Evolutionary conservation across 345 rosid species (phyloP).

Genomic region (Lepidium aucheri): DNA sequence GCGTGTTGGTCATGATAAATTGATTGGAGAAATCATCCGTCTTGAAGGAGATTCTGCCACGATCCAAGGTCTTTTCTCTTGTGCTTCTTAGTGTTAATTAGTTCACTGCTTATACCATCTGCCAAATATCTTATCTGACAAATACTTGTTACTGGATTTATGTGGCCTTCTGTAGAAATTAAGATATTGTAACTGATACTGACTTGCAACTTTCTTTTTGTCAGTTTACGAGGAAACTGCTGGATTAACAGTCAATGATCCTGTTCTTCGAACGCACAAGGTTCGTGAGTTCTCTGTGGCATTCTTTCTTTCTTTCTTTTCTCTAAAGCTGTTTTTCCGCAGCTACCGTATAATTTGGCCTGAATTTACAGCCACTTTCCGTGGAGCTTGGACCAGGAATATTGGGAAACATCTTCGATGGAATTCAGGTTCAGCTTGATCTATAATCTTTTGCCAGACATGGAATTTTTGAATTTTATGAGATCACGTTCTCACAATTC

Average conservation of each 20-base stretch:
- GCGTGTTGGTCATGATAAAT: constrained; percentile 94
- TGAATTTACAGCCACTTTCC: constrained; percentile 76
- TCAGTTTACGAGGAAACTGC: constrained; percentile 97
- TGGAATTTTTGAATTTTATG: neutral
- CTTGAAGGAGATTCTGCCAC: constrained; percentile 99
- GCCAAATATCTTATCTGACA: neutral
- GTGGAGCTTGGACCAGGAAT: constrained; percentile 99
- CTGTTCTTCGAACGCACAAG: constrained; percentile 90
- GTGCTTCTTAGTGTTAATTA: neutral
- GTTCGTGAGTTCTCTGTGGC: constrained; percentile 18
- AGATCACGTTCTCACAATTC: neutral
- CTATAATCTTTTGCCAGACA: constrained; percentile 3
- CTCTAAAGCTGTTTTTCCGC: neutral
- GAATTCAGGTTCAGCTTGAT: constrained; percentile 74
- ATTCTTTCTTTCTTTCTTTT: neutral
- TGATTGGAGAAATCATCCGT: constrained; percentile 96
- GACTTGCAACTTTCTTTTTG: neutral
- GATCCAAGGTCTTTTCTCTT: constrained; percentile 64
- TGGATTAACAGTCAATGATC: constrained; percentile 91
- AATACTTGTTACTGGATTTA: neutral
- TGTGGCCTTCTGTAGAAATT: neutral
- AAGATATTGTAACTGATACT: neutral
- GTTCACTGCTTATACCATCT: neutral
- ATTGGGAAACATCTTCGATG: constrained; percentile 95
- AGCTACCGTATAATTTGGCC: constrained; percentile 9